These are phyloP conservation scores for Exophiala sp. DNA, from an alignment of 2,329 filamentous ascomycete genomes.

Conservation along the genomic window DNA sequence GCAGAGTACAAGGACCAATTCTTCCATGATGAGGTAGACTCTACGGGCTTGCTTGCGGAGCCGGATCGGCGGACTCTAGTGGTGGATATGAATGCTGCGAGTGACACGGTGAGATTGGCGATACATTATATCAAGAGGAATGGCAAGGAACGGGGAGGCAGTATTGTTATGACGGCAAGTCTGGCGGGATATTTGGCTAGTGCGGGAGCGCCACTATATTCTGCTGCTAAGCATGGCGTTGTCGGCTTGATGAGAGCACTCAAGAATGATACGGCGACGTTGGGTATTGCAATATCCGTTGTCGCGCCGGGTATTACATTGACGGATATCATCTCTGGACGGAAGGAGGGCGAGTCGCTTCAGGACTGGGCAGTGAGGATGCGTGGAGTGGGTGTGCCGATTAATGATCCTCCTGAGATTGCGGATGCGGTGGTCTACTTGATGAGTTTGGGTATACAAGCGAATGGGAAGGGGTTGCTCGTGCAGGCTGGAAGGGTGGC, in stretches of 20 bases:
- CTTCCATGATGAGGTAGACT: slow-evolving; percentile 45
- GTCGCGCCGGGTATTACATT: slow-evolving; percentile 50
- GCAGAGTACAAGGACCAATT: slow-evolving; percentile 49
- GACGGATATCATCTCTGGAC: slow-evolving; percentile 43
- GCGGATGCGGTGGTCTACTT: slow-evolving; percentile 45
- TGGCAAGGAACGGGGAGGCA: slow-evolving; percentile 38
- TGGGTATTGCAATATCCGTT: slow-evolving; percentile 45
- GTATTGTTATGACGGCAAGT: slow-evolving; percentile 48
- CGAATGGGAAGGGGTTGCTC: slow-evolving; percentile 46
- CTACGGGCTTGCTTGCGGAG: slow-evolving; percentile 41
- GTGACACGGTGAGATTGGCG: slow-evolving; percentile 47
- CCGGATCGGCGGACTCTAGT: slow-evolving; percentile 45
- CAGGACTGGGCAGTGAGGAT: slow-evolving; percentile 44
- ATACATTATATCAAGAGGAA: slow-evolving; percentile 45
- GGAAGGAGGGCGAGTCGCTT: slow-evolving; percentile 33
- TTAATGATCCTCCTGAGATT: slow-evolving; percentile 46
- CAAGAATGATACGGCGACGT: slow-evolving; percentile 47
- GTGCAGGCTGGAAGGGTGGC: slow-evolving; percentile 43
- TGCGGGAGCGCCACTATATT: slow-evolving; percentile 48
- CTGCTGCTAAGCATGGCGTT: slow-evolving; percentile 50
- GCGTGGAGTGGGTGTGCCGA: slow-evolving; percentile 43
- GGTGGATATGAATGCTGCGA: slow-evolving; percentile 47
- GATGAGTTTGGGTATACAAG: slow-evolving; percentile 41
- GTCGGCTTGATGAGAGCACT: slow-evolving; percentile 50
- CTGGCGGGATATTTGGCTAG: slow-evolving; percentile 49